A percentile compares a stretch with the other conserved stretches of the same genome.
Evolutionary conservation across 2,329 filamentous ascomycete species (phyloP).

Genomic region (Zymoseptoria crescenta): DNA sequence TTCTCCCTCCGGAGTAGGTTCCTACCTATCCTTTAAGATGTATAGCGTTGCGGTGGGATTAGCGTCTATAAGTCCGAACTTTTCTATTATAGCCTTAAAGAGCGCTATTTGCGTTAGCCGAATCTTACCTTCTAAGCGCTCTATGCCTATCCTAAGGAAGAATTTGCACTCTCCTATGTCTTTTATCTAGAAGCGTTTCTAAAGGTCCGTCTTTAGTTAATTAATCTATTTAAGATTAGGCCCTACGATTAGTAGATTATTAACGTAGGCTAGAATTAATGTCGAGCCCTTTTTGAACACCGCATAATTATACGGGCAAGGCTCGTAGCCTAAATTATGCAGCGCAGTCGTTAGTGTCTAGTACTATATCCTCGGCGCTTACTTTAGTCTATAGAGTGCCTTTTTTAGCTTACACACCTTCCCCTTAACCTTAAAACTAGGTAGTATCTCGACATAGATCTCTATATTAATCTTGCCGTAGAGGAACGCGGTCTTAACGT

Average conservation of each 20-base stretch:
- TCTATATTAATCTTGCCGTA: neutral
- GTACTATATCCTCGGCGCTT: constrained; percentile 2
- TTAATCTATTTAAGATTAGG: neutral
- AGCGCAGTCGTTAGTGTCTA: neutral
- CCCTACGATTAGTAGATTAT: neutral
- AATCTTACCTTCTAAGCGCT: neutral
- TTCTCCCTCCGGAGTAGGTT: too few relatives aligned
- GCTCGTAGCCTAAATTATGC: neutral
- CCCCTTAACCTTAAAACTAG: neutral
- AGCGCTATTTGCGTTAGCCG: neutral
- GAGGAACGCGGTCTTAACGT: neutral
- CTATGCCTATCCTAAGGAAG: neutral
- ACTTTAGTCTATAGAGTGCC: too few relatives aligned
- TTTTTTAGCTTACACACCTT: neutral
- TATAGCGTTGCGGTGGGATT: too few relatives aligned
- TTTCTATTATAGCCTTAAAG: neutral
- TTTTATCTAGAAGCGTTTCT: too few relatives aligned
- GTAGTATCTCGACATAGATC: neutral
- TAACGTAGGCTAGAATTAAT: constrained; percentile 1
- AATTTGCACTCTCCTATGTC: neutral
- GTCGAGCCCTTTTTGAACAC: neutral
- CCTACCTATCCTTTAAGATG: too few relatives aligned
- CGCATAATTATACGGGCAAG: neutral
- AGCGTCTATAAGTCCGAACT: constrained; percentile 2
- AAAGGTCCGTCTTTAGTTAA: neutral